A percentile compares a stretch with the other conserved stretches of the same genome.
Conservation (phyloP, 805 yeast genomes). For the Myxozyma sirexii region DNA sequence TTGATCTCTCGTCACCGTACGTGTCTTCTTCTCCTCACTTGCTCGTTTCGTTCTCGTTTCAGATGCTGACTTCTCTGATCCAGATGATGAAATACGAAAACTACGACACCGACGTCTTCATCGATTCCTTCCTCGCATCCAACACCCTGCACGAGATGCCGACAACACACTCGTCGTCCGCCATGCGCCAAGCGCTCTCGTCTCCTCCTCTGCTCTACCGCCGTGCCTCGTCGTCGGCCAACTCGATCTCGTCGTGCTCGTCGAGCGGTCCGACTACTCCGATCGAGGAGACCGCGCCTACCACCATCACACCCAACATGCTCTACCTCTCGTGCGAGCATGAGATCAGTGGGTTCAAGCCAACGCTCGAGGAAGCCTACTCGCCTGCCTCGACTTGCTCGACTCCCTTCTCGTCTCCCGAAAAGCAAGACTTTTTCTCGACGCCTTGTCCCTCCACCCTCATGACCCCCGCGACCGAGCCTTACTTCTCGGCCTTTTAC, state of each 20-base stretch:
- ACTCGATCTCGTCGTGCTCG: conserved; percentile 21
- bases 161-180: neutral
- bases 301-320: conserved; percentile 31
- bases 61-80: too few relatives aligned
- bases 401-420: conserved; percentile 11
- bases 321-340: conserved; percentile 17
- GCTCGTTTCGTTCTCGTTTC: too few relatives aligned
- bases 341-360: neutral
- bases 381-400: conserved; percentile 16
- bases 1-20: too few relatives aligned
- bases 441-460: conserved; percentile 16
- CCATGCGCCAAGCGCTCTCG: conserved; percentile 24
- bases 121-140: conserved; percentile 1
- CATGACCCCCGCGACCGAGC: conserved; percentile 20
- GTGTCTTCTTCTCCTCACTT: too few relatives aligned
- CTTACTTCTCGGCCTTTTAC: conserved; percentile 24
- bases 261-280: conserved; percentile 28
- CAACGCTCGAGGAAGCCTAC: neutral
- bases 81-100: conserved; percentile 11
- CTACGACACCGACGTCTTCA: conserved; percentile 12
- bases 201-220: conserved; percentile 27
- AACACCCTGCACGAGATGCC: neutral
- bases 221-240: conserved; percentile 10
- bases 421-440: conserved; percentile 5
- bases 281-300: conserved; percentile 24